phyloP scores from a whole-genome alignment of 805 yeast species.

The Starmerella tilneyi region DNA sequence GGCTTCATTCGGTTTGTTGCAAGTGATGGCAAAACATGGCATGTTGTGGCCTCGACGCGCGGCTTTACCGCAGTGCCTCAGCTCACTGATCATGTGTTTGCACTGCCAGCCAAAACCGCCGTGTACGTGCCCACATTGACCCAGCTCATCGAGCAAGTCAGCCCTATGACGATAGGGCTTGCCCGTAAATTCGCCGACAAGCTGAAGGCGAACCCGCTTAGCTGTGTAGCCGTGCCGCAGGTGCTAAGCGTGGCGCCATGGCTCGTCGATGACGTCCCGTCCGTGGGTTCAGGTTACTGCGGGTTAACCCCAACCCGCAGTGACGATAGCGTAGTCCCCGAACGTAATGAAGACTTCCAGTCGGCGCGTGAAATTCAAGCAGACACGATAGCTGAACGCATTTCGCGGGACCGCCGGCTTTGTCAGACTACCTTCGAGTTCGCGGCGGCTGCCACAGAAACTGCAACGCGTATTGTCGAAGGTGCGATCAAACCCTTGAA shows the following conservation, averaged over 20 bases:
- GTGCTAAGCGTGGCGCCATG: conserved; percentile 47
- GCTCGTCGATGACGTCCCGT: conserved; percentile 38
- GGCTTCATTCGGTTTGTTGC: conserved; percentile 66
- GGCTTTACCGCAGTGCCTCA: conserved; percentile 68
- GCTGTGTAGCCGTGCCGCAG: conserved; percentile 46
- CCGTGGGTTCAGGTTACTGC: neutral
- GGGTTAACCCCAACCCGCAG: neutral
- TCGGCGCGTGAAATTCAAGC: conserved; percentile 62
- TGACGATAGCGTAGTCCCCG: conserved; percentile 37
- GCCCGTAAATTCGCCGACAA: conserved; percentile 17
- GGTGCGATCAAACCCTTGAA: conserved; percentile 72
- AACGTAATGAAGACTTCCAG: conserved; percentile 90
- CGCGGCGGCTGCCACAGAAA: conserved; percentile 60
- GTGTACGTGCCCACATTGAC: conserved; percentile 40
- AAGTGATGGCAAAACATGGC: conserved; percentile 67
- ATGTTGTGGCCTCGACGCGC: conserved; percentile 64
- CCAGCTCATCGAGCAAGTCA: conserved; percentile 51
- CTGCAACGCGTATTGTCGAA: conserved; percentile 64
- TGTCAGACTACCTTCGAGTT: conserved; percentile 67
- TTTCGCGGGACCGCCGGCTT: conserved; percentile 64
- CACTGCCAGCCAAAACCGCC: conserved; percentile 9
- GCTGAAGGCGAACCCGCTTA: conserved; percentile 22
- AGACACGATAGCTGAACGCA: conserved; percentile 49
- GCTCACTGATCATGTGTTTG: conserved; percentile 52
- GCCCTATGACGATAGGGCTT: conserved; percentile 44